Percentiles rank a stretch among this genome's conserved stretches.
phyloP scores from a whole-genome alignment of 805 yeast species.

The Brettanomyces naardenensis region DNA sequence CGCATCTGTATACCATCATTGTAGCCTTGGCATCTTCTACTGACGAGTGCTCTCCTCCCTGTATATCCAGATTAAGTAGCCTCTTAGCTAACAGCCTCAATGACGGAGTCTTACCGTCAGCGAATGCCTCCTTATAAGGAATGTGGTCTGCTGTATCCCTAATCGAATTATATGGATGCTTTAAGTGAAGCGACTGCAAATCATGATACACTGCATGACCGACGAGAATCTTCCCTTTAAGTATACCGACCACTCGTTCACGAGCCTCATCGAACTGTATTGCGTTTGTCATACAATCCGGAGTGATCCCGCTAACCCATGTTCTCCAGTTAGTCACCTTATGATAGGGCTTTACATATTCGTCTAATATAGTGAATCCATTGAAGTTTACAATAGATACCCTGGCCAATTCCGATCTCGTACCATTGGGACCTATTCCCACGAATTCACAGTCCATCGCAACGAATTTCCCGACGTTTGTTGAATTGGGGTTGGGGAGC shows the following conservation, averaged over 20 bases:
- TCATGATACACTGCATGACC: conserved; percentile 88
- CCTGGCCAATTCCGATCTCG: conserved; percentile 68
- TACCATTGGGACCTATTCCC: conserved; percentile 75
- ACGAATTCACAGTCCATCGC: conserved; percentile 95
- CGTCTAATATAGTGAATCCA: conserved; percentile 66
- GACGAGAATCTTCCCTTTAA: conserved; percentile 53
- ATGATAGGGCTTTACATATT: conserved; percentile 68
- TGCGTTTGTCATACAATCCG: conserved; percentile 62
- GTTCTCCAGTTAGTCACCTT: conserved; percentile 87
- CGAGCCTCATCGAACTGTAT: conserved; percentile 63
- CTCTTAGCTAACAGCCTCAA: conserved; percentile 57
- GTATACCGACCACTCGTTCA: conserved; percentile 38
- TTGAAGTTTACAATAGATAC: conserved; percentile 81
- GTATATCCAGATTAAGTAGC: conserved; percentile 54
- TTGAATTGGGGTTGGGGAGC: too few relatives aligned
- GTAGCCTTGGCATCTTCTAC: conserved; percentile 88
- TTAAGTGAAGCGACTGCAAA: conserved; percentile 53
- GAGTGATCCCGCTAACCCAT: conserved; percentile 81
- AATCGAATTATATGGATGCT: conserved; percentile 55
- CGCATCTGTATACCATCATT: conserved; percentile 66
- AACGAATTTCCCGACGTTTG: conserved; percentile 61
- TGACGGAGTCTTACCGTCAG: conserved; percentile 66
- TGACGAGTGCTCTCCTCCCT: conserved; percentile 72
- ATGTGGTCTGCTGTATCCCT: conserved; percentile 69
- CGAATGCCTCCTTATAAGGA: conserved; percentile 47